Evolutionary conservation across 176 grass and related monocot genomes (phyloP), one percentile per base, ranked within the genome.

Genomic region (Ensete glaucum): DNA sequence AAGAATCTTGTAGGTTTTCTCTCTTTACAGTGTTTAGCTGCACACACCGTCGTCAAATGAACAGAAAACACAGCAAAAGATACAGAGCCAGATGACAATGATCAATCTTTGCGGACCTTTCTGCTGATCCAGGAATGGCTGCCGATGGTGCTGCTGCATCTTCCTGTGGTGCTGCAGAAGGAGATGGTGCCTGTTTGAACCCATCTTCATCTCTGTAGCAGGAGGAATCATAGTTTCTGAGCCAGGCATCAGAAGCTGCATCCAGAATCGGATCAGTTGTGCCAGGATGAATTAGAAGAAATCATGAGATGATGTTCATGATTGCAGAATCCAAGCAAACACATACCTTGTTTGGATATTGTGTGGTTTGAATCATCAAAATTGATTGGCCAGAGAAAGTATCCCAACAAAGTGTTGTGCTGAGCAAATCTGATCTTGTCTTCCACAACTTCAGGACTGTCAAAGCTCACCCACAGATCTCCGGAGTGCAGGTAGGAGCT

Each of bases 321-420:
- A 20, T 14, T 8, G 29, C 53, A 77, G 11, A 9, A 76, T 69
- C 72, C 17, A 13, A 67, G 24, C 43, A 73, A 14, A 63, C 16
- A 50, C 71, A 83, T 34, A 93, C 94, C 90, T 85, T 75, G 71
- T 81, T 78, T 82, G 15, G 94, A 85, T 54, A 91, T 29, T 14
- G 88, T 89, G 83, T 78, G 80, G 54, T 85, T 89, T 21, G 88
- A 82, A 11, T 98, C 80, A 34, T 98, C 90, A 52, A 87, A 98
- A 80, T 82, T 98, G 14, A 93, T 78, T 9, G 90, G 90, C 90
- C 88, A 98, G 9, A 98, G 77, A 82, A 91, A 89, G 84, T 93
- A 98, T 20, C 88, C 94, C 15, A 74, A 85, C 56, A 98, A 70
- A 1, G 73, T 51, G 14, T 75, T 54, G 0, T 71, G 64, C 4